phyloP scores from a whole-genome alignment of 1,284 basidiomycete genomes.

The Pseudozyma thailandica region DNA sequence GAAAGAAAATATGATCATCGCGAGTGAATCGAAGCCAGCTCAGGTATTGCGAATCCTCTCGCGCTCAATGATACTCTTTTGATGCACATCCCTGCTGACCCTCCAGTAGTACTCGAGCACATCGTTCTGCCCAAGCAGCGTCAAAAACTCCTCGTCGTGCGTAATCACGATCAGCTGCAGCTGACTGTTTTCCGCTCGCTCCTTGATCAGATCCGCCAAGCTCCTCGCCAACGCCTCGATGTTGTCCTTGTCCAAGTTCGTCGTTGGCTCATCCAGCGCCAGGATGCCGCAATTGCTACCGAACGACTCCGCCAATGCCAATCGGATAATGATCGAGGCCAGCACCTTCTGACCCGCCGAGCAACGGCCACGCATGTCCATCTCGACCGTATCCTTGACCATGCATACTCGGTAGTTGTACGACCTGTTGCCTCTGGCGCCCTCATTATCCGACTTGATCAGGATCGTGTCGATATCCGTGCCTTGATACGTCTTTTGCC shows the following conservation, averaged over 20 bases:
- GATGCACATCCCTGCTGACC: conserved; percentile 56
- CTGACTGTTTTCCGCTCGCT: conserved; percentile 76
- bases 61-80: conserved; percentile 55
- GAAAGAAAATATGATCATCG: background rate
- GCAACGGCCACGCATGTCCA: conserved; percentile 99
- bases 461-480: conserved; percentile 98
- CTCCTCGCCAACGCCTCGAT: conserved; percentile 92
- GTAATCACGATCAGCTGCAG: conserved; percentile 96
- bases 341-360: conserved; percentile 98
- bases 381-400: conserved; percentile 97
- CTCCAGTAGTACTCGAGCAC: conserved; percentile 65
- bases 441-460: conserved; percentile 93
- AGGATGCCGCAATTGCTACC: conserved; percentile 97
- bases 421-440: conserved; percentile 72
- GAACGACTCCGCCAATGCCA: conserved; percentile 97
- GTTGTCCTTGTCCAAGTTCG: conserved; percentile 95
- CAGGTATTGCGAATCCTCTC: conserved; percentile 44
- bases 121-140: conserved; percentile 56
- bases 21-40: background rate
- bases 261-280: conserved; percentile 97
- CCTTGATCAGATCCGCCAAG: conserved; percentile 76
- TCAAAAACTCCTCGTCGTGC: conserved; percentile 66
- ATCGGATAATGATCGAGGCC: conserved; percentile 97
- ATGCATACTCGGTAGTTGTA: conserved; percentile 98
- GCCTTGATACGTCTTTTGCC: conserved; percentile 99